Evolutionary conservation across 257 asterid species (phyloP).

Genomic region (Solanum chiquidenum): DNA sequence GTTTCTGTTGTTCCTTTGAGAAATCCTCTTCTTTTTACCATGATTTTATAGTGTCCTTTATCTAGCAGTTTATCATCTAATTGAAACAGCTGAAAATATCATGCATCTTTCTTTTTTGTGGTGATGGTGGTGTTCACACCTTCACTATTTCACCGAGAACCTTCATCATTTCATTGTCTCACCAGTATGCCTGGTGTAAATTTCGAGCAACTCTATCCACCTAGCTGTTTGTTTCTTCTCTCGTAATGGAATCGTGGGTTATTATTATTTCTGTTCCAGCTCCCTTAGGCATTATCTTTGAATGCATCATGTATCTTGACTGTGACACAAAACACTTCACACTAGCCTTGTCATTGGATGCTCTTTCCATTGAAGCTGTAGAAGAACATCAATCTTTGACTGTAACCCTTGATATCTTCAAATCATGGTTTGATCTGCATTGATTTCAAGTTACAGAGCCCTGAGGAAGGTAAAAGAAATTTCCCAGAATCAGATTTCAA

Average conservation of each 20-base stretch:
- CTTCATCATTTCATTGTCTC: not conserved
- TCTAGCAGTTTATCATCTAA: not conserved
- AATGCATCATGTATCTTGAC: not conserved
- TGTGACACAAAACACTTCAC: not conserved
- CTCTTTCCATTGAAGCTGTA: not conserved
- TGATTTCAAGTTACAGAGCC: not conserved
- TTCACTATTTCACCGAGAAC: not conserved
- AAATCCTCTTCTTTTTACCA: not conserved
- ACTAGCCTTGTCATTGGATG: not conserved
- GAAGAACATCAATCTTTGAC: conserved; percentile 31
- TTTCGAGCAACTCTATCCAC: not conserved
- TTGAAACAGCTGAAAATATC: not conserved
- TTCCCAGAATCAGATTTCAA: not conserved
- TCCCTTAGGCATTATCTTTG: not conserved
- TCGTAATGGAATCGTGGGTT: not conserved
- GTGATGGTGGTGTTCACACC: not conserved
- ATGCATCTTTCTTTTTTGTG: not conserved
- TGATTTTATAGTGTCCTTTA: not conserved
- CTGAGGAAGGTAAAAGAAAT: not conserved
- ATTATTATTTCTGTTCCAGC: not conserved
- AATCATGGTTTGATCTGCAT: conserved; percentile 58
- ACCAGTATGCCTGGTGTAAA: not conserved
- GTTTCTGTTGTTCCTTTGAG: not conserved
- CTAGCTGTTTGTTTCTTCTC: not conserved
- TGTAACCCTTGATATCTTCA: conserved; percentile 48